Base-by-base conservation (phyloP, 2,329 filamentous ascomycete species). In the Mollisiaceae sp. region DNA sequence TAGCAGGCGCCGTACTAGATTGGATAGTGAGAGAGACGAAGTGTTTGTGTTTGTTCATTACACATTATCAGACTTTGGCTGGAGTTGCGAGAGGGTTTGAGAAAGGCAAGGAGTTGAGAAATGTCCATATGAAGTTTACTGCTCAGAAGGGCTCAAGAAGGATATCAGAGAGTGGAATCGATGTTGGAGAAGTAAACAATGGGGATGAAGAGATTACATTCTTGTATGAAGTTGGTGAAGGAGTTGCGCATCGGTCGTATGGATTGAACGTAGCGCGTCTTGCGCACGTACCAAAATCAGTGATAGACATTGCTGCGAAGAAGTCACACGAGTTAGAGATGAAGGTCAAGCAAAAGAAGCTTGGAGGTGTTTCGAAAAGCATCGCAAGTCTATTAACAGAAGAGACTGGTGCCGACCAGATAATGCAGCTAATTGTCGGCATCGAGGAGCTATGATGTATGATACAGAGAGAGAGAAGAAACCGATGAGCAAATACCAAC, bases 71-170 rank as follows among this genome's bases (percentile, higher is more conserved):
- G 79, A 90, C 89, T 70, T 85, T 99, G 0, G 87, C 89, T 11
- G 81, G 82, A 56, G 84, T 97, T 68, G 90, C 89, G 11, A 85
- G 88, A 32, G 88, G 87, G 1, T 91, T 96, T 65, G 81, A 82
- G 15, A 77, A 82, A 8, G 83, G 84, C 2, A 77, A 78, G 1
- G 90, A 87, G 73, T 76, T 97, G 71, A 88, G 85, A 72, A 98
- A 98, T 77, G 92, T 97, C 56, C 95, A 99, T 77, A 98, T 99
- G 94, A 87, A 87, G 60, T 99, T 99, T 78, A 88, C 85, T 3
- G 75, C 77, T 22, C 45, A 47, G 32, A 61, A 59, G 39, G 58
- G 47, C 8, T 62, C 36, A 75, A 71, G 62, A 65, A 59, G 36
- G 57, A 61, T 50, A 41, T n/a, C 11, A 20, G 50, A 56, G 1